Conservation (phyloP, 1,284 basidiomycete species). For the Apiotrichum akiyoshidainum region DNA sequence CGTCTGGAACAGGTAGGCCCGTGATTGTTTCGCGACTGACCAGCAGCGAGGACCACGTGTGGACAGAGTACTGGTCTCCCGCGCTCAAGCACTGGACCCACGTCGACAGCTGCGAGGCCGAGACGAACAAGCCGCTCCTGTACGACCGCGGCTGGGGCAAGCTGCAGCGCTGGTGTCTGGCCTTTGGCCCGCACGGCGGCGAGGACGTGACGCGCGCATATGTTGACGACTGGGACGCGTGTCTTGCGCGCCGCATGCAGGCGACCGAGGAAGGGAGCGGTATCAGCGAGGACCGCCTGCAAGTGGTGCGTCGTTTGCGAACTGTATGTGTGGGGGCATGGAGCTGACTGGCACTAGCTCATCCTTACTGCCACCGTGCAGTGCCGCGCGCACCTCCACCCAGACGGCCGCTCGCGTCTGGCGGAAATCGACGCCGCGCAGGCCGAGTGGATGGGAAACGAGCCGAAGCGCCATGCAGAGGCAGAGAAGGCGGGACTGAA, state of each 20-base stretch:
- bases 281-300: constrained; percentile 39
- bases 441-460: constrained; percentile 38
- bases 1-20: constrained; percentile 44
- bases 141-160: constrained; percentile 55
- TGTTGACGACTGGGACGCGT: constrained; percentile 44
- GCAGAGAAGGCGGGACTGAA: constrained; percentile 35
- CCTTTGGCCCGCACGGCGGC: constrained; percentile 50
- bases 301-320: constrained; percentile 28
- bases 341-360: constrained; percentile 19
- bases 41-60: constrained; percentile 55
- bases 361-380: constrained; percentile 27
- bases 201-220: constrained; percentile 53
- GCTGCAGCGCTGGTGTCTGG: constrained; percentile 53
- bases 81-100: constrained; percentile 52
- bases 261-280: constrained; percentile 24
- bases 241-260: constrained; percentile 21
- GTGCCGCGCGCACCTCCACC: constrained; percentile 10
- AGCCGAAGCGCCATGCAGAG: constrained; percentile 27
- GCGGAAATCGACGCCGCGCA: constrained; percentile 44
- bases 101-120: constrained; percentile 52
- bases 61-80: constrained; percentile 51
- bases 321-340: neutral
- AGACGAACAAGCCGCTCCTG: constrained; percentile 49
- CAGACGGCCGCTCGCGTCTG: constrained; percentile 21
- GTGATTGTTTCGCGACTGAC: neutral